Conservation (phyloP, 1,139 yeast species). For the Tardiomyces blankii region DNA sequence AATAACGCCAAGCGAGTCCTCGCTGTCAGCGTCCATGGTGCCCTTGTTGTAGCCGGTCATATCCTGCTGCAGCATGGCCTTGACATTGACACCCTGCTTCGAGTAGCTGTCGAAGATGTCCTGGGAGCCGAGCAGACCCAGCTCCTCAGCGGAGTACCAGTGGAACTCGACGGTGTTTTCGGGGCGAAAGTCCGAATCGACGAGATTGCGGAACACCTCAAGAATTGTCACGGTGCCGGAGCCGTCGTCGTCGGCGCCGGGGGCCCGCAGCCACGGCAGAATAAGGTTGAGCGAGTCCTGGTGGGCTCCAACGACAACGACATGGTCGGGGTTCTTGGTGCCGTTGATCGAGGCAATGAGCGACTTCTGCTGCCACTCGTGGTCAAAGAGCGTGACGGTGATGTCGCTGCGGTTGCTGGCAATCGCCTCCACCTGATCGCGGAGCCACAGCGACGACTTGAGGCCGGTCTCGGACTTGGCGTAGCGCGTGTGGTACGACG, state of each 20-base stretch:
- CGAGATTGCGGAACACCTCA: constrained; percentile 60
- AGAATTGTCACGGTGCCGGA: constrained; percentile 74
- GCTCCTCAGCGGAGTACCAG: constrained; percentile 93
- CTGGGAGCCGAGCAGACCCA: constrained; percentile 78
- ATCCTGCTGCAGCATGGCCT: constrained; percentile 87
- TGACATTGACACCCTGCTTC: constrained; percentile 38
- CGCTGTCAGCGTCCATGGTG: constrained; percentile 42
- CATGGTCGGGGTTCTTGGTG: constrained; percentile 25
- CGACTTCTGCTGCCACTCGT: constrained; percentile 50
- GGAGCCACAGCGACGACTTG: constrained; percentile 66
- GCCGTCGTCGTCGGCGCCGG: constrained; percentile 96
- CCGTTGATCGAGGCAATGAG: constrained; percentile 33
- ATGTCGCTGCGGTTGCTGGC: constrained; percentile 23
- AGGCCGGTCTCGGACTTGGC: constrained; percentile 64
- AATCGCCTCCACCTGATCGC: constrained; percentile 36
- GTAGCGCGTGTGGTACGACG: constrained; percentile 71
- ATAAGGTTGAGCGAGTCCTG: constrained; percentile 74
- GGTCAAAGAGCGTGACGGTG: constrained; percentile 33
- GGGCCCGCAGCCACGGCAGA: constrained; percentile 66
- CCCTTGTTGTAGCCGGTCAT: constrained; percentile 80
- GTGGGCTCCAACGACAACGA: constrained; percentile 79
- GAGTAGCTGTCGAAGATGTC: constrained; percentile 58
- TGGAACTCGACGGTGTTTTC: constrained; percentile 80
- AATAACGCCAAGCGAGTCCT: constrained; percentile 70
- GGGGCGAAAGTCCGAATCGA: constrained; percentile 40